Base-by-base conservation (phyloP, 148 eudicot species). In the Rheum nobile region DNA sequence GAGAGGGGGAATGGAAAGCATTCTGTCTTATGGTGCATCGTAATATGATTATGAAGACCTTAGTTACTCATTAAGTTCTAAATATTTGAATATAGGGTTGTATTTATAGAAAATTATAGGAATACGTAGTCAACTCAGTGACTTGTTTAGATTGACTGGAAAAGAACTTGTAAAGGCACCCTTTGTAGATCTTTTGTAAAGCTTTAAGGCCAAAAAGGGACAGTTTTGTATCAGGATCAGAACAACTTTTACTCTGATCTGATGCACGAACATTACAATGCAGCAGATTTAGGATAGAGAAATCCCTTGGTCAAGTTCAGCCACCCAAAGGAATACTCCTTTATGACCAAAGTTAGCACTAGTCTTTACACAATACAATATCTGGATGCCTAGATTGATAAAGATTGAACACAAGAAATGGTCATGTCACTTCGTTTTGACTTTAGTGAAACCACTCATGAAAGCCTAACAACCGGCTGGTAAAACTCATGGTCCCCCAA, bases 141-240 rank as follows among this genome's bases (percentile, higher is more conserved):
- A 32, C 21, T 32, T 65, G 70, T 31, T 17, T 26, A 50, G 9
- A 2, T 50, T n/a, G n/a, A 65, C 21, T 65, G 8, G 70, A 65
- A 65, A 65, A 32, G 70, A 41, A 16, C 39, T 65, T 65, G 41
- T 32, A 65, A 65, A 34, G 41, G 19, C 70, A 65, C n/a, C 70
- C 69, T 31, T 57, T 8, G 11, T 57, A 57, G 28, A 57, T 57
- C 31, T 54, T 54, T 21, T 54, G 12, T 54, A 54, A 54, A 54
- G 24, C 26, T 24, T 8, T 8, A 21, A 54, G 32, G 2, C 65
- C 65, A 57, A n/a, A 57, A 57, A n/a, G n/a, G n/a, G n/a, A n/a
- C n/a, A n/a, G n/a, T n/a, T n/a, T n/a, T n/a, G n/a, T n/a, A n/a
- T n/a, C n/a, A n/a, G n/a, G n/a, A n/a, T n/a, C n/a, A n/a, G n/a